Evolutionary conservation across 2,329 filamentous ascomycete species (phyloP).

Genomic region (Alternaria dauci): DNA sequence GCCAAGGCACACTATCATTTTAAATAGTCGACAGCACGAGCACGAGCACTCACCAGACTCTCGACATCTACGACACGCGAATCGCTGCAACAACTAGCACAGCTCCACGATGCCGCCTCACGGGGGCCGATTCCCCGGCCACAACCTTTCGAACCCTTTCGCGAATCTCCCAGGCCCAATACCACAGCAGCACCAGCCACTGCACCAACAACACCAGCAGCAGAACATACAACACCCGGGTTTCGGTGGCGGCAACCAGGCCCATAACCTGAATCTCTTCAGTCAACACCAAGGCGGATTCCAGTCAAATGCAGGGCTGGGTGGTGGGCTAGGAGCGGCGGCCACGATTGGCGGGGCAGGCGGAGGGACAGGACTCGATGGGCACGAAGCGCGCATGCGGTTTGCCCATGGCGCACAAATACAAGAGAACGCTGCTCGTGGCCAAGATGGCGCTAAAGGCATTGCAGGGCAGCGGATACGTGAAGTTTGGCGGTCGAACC

Average conservation of each 20-base stretch:
- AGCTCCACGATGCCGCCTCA: conserved; percentile 64
- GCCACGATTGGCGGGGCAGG: conserved; percentile 59
- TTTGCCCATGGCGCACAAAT: conserved; percentile 76
- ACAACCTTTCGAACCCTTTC: conserved; percentile 67
- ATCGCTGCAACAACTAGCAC: conserved; percentile 29
- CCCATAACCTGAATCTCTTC: conserved; percentile 69
- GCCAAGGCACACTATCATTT: neutral
- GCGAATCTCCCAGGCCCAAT: conserved; percentile 60
- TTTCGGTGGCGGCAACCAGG: conserved; percentile 65
- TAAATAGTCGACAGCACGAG: neutral
- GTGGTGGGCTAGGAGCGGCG: conserved; percentile 66
- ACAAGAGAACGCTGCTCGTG: conserved; percentile 61
- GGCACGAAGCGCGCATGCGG: conserved; percentile 86
- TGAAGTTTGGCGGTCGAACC: conserved; percentile 93
- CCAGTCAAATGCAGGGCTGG: conserved; percentile 61
- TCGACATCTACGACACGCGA: conserved; percentile 15
- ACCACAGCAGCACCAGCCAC: conserved; percentile 40
- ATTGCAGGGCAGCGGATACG: conserved; percentile 78
- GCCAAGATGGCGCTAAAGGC: conserved; percentile 64
- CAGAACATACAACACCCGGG: conserved; percentile 72
- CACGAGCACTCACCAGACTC: neutral
- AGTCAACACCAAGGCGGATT: conserved; percentile 50
- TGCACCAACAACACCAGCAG: conserved; percentile 59
- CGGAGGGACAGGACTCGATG: conserved; percentile 74
- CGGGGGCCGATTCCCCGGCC: conserved; percentile 66